phyloP scores from a whole-genome alignment of 148 eudicot genomes.

The Fallopia convolvulus region DNA sequence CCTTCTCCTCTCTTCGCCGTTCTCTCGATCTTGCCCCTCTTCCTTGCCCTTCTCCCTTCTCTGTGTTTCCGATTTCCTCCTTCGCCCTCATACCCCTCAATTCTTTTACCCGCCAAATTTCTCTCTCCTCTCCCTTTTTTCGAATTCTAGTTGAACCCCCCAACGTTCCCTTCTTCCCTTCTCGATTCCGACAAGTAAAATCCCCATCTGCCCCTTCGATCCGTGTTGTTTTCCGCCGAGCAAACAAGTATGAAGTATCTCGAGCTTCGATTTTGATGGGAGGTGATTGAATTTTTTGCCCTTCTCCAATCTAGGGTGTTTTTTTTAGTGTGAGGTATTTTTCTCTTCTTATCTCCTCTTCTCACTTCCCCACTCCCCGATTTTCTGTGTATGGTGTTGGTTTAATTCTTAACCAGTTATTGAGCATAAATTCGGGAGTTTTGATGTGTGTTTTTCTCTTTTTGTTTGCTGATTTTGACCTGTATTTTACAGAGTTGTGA shows the following conservation, averaged over 20 bases:
- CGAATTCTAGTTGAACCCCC: slow-evolving; percentile 23
- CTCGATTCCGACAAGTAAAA: background rate
- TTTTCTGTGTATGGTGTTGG: background rate
- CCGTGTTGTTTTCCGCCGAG: background rate
- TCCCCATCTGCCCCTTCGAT: background rate
- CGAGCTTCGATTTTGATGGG: background rate
- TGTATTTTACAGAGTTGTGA: background rate
- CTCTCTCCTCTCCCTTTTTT: slow-evolving; percentile 28
- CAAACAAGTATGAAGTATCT: background rate
- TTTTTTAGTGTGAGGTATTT: background rate
- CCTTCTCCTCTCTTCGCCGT: slow-evolving; percentile 17
- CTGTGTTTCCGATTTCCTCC: slow-evolving; percentile 20
- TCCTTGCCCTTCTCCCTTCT: slow-evolving; percentile 15
- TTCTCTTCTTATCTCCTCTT: background rate
- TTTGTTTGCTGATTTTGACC: background rate
- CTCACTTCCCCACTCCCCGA: background rate
- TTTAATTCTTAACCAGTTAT: background rate
- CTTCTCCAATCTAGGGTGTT: background rate
- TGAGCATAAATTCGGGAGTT: background rate
- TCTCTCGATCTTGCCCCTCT: slow-evolving; percentile 20
- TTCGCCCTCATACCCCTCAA: slow-evolving; percentile 4
- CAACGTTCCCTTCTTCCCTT: slow-evolving; percentile 5
- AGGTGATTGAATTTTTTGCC: background rate
- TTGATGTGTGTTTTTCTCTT: background rate
- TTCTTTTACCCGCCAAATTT: slow-evolving; percentile 45